A percentile compares a stretch with the other conserved stretches of the same genome.
phyloP scores from a whole-genome alignment of 202 grass and related monocot species.

The Hordeum pubiflorum region DNA sequence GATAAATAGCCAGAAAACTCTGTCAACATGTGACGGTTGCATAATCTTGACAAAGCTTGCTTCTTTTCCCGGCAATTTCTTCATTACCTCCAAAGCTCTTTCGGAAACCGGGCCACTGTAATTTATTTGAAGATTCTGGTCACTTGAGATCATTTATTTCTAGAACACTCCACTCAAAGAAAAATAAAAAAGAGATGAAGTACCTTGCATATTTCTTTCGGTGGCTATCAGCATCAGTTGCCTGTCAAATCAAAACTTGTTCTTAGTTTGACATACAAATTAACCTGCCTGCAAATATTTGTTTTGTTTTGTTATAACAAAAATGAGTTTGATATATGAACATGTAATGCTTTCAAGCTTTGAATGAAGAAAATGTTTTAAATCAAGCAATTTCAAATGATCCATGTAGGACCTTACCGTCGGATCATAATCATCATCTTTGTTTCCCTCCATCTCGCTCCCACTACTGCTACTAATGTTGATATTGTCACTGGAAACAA shows the following conservation, averaged over 20 bases:
- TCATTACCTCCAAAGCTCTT: conserved; percentile 18
- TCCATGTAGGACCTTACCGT: background rate
- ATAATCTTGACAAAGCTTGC: conserved; percentile 30
- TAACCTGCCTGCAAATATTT: background rate
- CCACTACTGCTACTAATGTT: no score
- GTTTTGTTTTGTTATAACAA: no score
- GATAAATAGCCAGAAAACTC: conserved; percentile 26
- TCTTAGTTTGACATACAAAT: background rate
- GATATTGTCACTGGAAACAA: background rate
- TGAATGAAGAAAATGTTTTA: background rate
- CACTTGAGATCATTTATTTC: no score
- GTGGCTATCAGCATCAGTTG: background rate
- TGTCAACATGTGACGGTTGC: conserved; percentile 32
- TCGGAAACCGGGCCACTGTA: background rate
- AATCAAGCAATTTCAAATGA: background rate
- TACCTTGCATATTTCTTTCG: conserved; percentile 19
- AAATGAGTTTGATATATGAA: background rate
- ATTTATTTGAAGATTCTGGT: background rate
- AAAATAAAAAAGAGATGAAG: background rate
- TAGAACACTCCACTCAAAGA: background rate
- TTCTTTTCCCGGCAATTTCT: conserved; percentile 18
- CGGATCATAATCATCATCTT: background rate
- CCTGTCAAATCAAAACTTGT: conserved; percentile 18
- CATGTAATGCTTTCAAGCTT: background rate
- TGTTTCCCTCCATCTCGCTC: background rate